Base-by-base conservation (phyloP, 441 rosid species). In the Euphorbia celastroides region DNA sequence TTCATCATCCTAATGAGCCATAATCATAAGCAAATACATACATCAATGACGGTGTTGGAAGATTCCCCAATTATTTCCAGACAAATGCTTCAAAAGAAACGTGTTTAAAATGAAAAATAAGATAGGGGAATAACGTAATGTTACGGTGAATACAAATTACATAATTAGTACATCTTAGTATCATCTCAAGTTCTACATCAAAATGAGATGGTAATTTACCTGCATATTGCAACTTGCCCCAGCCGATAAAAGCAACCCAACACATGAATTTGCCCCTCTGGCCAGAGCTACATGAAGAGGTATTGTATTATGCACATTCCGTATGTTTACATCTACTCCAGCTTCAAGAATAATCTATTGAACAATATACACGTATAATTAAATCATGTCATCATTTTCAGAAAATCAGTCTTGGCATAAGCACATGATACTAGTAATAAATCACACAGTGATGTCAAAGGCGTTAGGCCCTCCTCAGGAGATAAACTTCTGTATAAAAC, bases 231-330 rank as follows among this genome's bases (percentile, higher is more conserved):
- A 90, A 84, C 87, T 81, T 1, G 99, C 96, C 55, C 96, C 96
- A 71, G 97, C 80, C 70, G 86, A 84, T 68, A 95, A 81, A 71
- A 95, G 95, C 80, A 92, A 71, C 57, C 91, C 88, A 65, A 95
- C 96, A 81, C 99, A 95, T 41, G 91, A 78, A 31, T 86, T 88
- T 61, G 97, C 96, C 65, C 98, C 99, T 77, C 96, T 86, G 56
- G 93, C 95, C 82, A 95, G 80, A 36, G 99, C 99, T 72, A 93
- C 86, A 75, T 95, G 99, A 74, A 95, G 95, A 57, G 97, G 97
- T 74, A 86, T 90, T 38, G 93, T 86, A 79, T 90, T 90, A 69
- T 86, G 96, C 77, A 83, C 81, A 73, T 92, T 93, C 67, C 89
- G 88, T 65, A 92, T 86, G 79, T 95, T 88, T 60, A 87, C 97